These are phyloP conservation scores for Carex parvula DNA, from an alignment of 176 grass and related monocot species.

Conservation along the genomic window DNA sequence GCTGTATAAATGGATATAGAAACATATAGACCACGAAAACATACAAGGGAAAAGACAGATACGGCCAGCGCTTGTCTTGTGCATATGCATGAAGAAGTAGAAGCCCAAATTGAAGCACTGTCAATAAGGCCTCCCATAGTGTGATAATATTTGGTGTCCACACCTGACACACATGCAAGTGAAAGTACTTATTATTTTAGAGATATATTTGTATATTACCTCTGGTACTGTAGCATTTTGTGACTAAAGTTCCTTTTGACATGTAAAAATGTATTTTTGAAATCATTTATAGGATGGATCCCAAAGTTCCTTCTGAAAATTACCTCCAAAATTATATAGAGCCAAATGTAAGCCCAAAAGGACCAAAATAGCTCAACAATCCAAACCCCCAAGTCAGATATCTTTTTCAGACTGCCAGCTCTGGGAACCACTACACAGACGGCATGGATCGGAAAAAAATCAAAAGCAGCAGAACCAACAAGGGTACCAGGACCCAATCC, in stretches of 20 bases:
- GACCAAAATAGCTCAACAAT: slow-evolving; percentile 78
- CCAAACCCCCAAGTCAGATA: slow-evolving; percentile 85
- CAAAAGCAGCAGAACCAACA: slow-evolving; percentile 87
- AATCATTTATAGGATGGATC: neutral
- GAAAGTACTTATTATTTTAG: neutral
- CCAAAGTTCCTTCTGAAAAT: slow-evolving; percentile 11
- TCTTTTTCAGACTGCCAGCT: slow-evolving; percentile 75
- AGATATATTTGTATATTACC: slow-evolving; percentile 7
- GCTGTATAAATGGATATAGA: neutral
- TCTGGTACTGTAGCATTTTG: neutral
- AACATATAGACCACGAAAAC: slow-evolving; percentile 5
- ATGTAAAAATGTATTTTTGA: neutral
- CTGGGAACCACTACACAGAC: slow-evolving; percentile 76
- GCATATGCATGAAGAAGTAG: slow-evolving; percentile 86
- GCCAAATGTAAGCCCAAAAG: slow-evolving; percentile 91
- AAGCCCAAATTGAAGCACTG: slow-evolving; percentile 79
- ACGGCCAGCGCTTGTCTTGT: slow-evolving; percentile 89
- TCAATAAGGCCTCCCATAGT: slow-evolving; percentile 72
- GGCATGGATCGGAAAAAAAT: slow-evolving; percentile 84
- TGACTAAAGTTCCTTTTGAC: neutral
- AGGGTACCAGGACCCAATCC: slow-evolving; percentile 87
- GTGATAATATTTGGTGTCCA: slow-evolving; percentile 86
- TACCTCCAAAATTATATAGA: slow-evolving; percentile 89
- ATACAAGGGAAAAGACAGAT: slow-evolving; percentile 79
- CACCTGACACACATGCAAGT: slow-evolving; percentile 34